Conservation (phyloP, 2,329 filamentous ascomycete species). For the Calonectria ilicicola region DNA sequence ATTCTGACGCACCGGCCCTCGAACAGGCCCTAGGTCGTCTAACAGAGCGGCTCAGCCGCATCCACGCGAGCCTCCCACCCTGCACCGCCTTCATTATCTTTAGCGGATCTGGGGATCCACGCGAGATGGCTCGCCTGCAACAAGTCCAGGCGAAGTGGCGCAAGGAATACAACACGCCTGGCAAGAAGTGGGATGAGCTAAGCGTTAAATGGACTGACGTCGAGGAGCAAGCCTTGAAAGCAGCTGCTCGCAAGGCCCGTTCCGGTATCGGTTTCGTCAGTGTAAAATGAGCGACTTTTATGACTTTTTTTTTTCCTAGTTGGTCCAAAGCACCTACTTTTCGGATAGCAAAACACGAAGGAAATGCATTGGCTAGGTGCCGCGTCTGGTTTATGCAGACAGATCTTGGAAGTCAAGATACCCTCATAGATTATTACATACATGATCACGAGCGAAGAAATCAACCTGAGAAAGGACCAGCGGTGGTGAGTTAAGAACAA, state of each 20-base stretch:
- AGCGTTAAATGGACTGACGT: slow-evolving; percentile 76
- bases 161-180: slow-evolving; percentile 72
- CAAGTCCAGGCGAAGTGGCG: slow-evolving; percentile 70
- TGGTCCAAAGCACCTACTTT: neutral
- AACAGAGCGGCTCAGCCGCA: slow-evolving; percentile 62
- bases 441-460: neutral
- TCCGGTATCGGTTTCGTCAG: slow-evolving; percentile 74
- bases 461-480: neutral
- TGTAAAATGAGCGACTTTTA: slow-evolving; percentile 64
- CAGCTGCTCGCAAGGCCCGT: slow-evolving; percentile 67
- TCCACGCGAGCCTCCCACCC: slow-evolving; percentile 70
- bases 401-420: neutral
- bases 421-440: slow-evolving; percentile 9
- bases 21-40: slow-evolving; percentile 60
- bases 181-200: slow-evolving; percentile 75
- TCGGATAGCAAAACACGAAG: neutral
- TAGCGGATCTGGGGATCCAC: slow-evolving; percentile 76
- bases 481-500: neutral
- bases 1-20: slow-evolving; percentile 47
- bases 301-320: neutral
- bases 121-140: slow-evolving; percentile 73
- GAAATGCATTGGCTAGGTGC: neutral
- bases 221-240: slow-evolving; percentile 72
- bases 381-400: neutral
- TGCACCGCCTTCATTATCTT: slow-evolving; percentile 75